phyloP scores from a whole-genome alignment of 2,329 filamentous ascomycete species.

The Colletotrichum godetiae region DNA sequence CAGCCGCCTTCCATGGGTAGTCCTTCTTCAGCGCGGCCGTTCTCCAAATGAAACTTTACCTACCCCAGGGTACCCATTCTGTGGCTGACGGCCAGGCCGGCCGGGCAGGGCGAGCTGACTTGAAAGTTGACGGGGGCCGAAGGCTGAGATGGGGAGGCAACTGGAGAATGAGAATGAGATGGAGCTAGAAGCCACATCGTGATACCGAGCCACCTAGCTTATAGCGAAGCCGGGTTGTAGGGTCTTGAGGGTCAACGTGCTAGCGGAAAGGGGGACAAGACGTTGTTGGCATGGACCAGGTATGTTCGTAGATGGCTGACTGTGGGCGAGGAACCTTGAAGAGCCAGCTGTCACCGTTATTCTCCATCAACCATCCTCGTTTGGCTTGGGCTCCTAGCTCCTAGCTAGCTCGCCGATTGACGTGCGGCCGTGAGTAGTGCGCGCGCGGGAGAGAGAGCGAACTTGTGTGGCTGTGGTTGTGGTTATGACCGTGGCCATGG shows the following conservation, averaged over 20 bases:
- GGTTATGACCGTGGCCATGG: not conserved
- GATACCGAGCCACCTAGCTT: not conserved
- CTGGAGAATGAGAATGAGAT: constrained; percentile 2
- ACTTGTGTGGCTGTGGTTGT: not conserved
- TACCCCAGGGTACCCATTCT: not conserved
- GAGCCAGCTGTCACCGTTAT: constrained; percentile 2
- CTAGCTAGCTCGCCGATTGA: not conserved
- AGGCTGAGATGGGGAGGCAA: constrained; percentile 13
- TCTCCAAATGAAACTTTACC: not conserved
- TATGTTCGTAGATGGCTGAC: not conserved
- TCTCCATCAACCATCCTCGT: not conserved
- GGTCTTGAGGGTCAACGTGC: not conserved
- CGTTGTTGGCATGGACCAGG: constrained; percentile 25
- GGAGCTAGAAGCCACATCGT: not conserved
- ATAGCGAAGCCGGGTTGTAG: not conserved
- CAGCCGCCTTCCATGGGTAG: constrained; percentile 15
- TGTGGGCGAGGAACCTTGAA: constrained; percentile 20
- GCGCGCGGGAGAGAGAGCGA: not conserved
- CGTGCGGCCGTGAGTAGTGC: not conserved
- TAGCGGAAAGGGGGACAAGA: not conserved
- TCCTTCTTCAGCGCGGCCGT: not conserved
- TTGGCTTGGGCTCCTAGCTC: not conserved
- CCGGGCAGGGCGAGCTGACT: constrained; percentile 23
- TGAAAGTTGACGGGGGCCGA: not conserved
- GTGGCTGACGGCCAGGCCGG: constrained; percentile 27